Conservation (phyloP, 148 eudicot species). For the Rhododendron ferrugineum region DNA sequence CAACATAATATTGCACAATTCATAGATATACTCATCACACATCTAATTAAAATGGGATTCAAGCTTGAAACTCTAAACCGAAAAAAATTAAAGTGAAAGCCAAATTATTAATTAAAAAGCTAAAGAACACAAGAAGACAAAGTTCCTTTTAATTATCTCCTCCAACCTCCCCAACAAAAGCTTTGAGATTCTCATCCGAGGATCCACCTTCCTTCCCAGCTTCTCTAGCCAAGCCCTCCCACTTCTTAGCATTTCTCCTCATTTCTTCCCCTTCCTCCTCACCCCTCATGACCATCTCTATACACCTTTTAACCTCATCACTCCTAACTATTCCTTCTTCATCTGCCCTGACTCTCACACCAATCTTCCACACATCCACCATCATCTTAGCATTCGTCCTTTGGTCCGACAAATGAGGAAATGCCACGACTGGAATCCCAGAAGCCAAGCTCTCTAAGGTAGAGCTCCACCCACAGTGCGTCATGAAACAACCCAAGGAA, state of each 20-base stretch:
- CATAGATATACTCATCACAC: neutral
- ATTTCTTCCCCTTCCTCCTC: constrained; percentile 17
- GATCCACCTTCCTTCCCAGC: constrained; percentile 44
- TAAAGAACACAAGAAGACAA: neutral
- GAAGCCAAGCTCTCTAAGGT: constrained; percentile 42
- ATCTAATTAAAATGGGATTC: neutral
- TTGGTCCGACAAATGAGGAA: constrained; percentile 52
- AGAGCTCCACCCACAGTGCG: constrained; percentile 60
- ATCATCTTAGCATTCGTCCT: constrained; percentile 49
- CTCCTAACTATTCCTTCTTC: constrained; percentile 32
- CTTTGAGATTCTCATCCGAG: constrained; percentile 33
- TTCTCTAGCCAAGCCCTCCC: constrained; percentile 32
- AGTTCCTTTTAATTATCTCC: neutral
- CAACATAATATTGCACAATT: neutral
- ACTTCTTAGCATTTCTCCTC: constrained; percentile 28
- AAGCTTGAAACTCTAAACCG: neutral
- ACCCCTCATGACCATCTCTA: constrained; percentile 32
- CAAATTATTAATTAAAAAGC: neutral
- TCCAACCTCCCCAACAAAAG: constrained; percentile 24
- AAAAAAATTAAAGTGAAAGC: neutral
- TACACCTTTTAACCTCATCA: constrained; percentile 40
- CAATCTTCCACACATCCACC: constrained; percentile 41
- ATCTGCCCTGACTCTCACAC: constrained; percentile 30
- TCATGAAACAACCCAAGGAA: constrained; percentile 41
- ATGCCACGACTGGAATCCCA: constrained; percentile 48